Base-by-base conservation (phyloP, 768 basidiomycete genomes). In the Termitomyces sp. region DNA sequence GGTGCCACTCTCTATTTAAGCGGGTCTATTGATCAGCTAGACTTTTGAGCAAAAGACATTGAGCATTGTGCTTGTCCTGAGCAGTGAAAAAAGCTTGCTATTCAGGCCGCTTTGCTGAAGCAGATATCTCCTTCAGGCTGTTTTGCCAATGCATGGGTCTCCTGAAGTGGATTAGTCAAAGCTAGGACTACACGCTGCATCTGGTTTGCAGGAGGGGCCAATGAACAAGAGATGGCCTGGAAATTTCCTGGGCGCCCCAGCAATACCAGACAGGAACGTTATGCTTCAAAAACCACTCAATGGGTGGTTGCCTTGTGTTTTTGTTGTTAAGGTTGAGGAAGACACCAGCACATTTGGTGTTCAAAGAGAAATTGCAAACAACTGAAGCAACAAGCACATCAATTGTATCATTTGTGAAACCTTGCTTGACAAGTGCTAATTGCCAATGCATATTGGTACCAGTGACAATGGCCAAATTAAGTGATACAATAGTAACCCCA, bases 221-320 rank as follows among this genome's bases (percentile, higher is more conserved):
- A 35, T 18, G 13, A 27, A 16, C 15, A 32, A 39, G 25, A 12
- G 50, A 27, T 2, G 38, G 10, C 11, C 16, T 36, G 0, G 16
- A 15, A 18, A 12, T 18, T 33, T 57, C 52, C 12, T 32, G 7
- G 16, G 5, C 6, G 20, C 45, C 50, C 58, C 54, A 59, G 25
- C n/a, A 3, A 22, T 59, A 59, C 58, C 58, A 59, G 10, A 59
- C 54, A 20, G 58, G 54, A 13, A 59, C 22, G 18, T 48, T 27
- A 3, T n/a, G n/a, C n/a, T n/a, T n/a, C n/a, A n/a, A n/a, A n/a
- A n/a, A n/a, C n/a, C n/a, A n/a, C n/a, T n/a, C 20, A 1, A 59
- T 41, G 3, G 39, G 2, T 2, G 50, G 41, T 11, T 56, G 54
- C 9, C n/a, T 22, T 1, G 25, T 20, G 18, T 54, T 38, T n/a